Percentiles rank a stretch among this genome's conserved stretches.
These are phyloP conservation scores for Phytophthora brassicae DNA, from an alignment of 352 stramenopile genomes.

Conservation along the genomic window DNA sequence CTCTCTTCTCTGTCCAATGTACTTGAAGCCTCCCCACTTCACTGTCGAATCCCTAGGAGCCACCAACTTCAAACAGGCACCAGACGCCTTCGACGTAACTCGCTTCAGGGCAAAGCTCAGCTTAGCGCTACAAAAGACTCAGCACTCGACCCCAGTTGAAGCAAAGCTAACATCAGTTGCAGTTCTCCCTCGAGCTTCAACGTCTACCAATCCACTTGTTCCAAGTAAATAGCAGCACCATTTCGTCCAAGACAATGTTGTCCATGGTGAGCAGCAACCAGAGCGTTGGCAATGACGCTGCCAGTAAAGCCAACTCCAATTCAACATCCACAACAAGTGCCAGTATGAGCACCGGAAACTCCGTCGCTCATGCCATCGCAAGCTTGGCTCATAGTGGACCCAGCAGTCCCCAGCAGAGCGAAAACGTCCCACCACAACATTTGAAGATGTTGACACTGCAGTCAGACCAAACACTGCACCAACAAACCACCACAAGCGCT, in stretches of 20 bases:
- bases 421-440: conserved; percentile 2
- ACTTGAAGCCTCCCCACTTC: conserved; percentile 65
- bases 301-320: conserved; percentile 14
- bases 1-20: conserved; percentile 36
- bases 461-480: conserved; percentile 16
- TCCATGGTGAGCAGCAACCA: conserved; percentile 60
- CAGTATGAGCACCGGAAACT: conserved; percentile 29
- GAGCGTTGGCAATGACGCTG: conserved; percentile 16
- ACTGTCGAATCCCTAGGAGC: conserved; percentile 50
- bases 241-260: conserved; percentile 46
- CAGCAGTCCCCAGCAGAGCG: conserved; percentile 14
- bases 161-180: conserved; percentile 9
- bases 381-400: conserved; percentile 28
- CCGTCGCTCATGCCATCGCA: conserved; percentile 35
- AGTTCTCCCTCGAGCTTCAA: conserved; percentile 26
- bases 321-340: conserved; percentile 10
- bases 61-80: conserved; percentile 77
- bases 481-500: conserved; percentile 24
- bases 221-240: conserved; percentile 19
- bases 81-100: background rate
- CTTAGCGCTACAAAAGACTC: no score
- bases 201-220: conserved; percentile 12
- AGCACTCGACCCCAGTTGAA: conserved; percentile 2
- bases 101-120: conserved; percentile 12
- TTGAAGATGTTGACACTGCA: conserved; percentile 16